phyloP scores from a whole-genome alignment of 768 basidiomycete species.

The Glaciozyma antarctica region DNA sequence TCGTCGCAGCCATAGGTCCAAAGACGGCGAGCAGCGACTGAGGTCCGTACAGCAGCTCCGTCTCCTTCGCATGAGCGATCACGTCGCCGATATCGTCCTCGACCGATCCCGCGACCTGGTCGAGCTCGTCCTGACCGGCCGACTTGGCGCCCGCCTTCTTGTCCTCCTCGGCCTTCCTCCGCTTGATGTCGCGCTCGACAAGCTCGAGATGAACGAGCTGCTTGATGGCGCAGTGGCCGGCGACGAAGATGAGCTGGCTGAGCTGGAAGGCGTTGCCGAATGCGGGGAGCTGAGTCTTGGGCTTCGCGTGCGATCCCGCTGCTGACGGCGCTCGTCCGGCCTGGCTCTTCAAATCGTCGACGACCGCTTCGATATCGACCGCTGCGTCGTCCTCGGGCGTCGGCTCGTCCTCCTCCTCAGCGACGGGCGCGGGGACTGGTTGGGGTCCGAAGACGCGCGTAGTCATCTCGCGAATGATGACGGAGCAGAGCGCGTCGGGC shows the following conservation, averaged over 20 bases:
- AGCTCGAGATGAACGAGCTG: slow-evolving; percentile 93
- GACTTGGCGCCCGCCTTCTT: slow-evolving; percentile 53
- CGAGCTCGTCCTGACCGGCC: slow-evolving; percentile 73
- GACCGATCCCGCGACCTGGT: slow-evolving; percentile 92
- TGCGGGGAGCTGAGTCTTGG: slow-evolving; percentile 29
- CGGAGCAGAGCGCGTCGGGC: slow-evolving; percentile 72
- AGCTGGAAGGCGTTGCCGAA: slow-evolving; percentile 75
- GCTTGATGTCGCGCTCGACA: slow-evolving; percentile 90
- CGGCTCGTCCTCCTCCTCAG: neutral
- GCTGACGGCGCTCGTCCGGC: neutral
- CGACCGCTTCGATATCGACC: neutral
- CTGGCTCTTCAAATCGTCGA: slow-evolving; percentile 20
- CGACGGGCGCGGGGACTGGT: neutral
- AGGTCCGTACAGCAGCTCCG: slow-evolving; percentile 73
- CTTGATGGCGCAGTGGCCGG: slow-evolving; percentile 94
- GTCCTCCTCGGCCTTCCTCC: slow-evolving; percentile 82
- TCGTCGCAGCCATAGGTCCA: slow-evolving; percentile 80
- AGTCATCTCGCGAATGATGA: slow-evolving; percentile 74
- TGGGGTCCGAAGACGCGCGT: slow-evolving; percentile 52
- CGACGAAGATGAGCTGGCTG: slow-evolving; percentile 86
- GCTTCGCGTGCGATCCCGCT: slow-evolving; percentile 32
- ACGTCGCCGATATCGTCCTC: slow-evolving; percentile 97
- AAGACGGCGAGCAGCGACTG: slow-evolving; percentile 72
- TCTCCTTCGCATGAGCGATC: slow-evolving; percentile 72
- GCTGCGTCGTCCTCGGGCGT: neutral